Evolutionary conservation across 805 yeast genomes (phyloP).

Genomic region (Peterozyma xylosa): DNA sequence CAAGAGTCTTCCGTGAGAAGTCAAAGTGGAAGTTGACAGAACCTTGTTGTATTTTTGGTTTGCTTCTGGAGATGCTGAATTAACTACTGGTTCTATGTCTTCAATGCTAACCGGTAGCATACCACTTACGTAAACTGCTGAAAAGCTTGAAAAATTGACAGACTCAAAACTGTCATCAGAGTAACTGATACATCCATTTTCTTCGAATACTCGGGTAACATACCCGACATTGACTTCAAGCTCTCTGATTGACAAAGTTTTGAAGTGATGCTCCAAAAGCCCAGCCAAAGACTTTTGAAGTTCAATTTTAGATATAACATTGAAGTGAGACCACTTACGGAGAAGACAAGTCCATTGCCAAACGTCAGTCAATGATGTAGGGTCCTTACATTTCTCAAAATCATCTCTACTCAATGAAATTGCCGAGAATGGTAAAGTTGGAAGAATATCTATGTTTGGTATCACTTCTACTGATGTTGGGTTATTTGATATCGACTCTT

Average conservation of each 20-base stretch:
- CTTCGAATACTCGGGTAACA: not conserved
- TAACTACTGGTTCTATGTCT: not conserved
- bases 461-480: conserved; percentile 30
- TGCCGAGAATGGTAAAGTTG: conserved; percentile 51
- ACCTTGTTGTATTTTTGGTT: not conserved
- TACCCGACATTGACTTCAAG: not conserved
- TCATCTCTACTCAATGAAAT: conserved; percentile 40
- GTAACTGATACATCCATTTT: not conserved
- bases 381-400: conserved; percentile 35
- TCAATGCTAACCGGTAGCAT: not conserved
- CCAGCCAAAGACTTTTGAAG: conserved; percentile 45
- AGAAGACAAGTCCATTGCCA: conserved; percentile 48
- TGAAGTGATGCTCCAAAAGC: conserved; percentile 41
- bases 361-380: conserved; percentile 39
- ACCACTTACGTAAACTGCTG: too few species aligned
- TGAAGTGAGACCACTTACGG: conserved; percentile 42
- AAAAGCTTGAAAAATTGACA: not conserved
- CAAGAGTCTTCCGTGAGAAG: not conserved
- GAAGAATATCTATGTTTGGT: conserved; percentile 19
- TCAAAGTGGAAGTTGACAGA: not conserved
- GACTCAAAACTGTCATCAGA: not conserved
- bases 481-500: too few species aligned
- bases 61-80: not conserved
- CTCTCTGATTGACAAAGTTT: conserved; percentile 17
- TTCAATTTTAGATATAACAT: conserved; percentile 41